Evolutionary conservation across 768 basidiomycete species (phyloP).

Genomic region (Pholiota conissans): DNA sequence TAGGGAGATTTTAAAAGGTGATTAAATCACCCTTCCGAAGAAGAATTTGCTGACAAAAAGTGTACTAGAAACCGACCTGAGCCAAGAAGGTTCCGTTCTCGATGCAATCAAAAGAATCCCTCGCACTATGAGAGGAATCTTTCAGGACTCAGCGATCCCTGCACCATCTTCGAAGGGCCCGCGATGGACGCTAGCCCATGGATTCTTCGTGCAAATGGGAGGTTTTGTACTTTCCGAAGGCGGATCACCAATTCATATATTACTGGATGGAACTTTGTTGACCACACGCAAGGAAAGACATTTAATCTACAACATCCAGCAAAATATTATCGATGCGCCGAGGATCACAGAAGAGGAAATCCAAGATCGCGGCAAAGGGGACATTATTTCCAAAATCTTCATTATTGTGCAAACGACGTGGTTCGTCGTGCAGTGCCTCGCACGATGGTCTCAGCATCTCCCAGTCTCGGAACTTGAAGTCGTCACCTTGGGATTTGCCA

Average conservation of each 20-base stretch:
- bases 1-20: neutral
- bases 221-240: constrained; percentile 24
- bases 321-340: constrained; percentile 13
- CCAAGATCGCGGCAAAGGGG: constrained; percentile 18
- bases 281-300: neutral
- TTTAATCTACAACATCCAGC: constrained; percentile 10
- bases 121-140: too few species aligned
- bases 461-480: constrained; percentile 34
- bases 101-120: too few species aligned
- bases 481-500: constrained; percentile 32
- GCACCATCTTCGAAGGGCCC: neutral
- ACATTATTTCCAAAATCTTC: constrained; percentile 31
- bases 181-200: constrained; percentile 14
- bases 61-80: too few species aligned
- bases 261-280: neutral
- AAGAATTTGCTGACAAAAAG: too few species aligned
- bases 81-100: too few species aligned
- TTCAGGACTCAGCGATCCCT: too few species aligned
- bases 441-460: constrained; percentile 21
- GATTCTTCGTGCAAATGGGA: constrained; percentile 20
- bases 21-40: neutral
- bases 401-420: constrained; percentile 32
- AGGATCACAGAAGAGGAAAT: constrained; percentile 17
- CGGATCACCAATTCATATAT: neutral
- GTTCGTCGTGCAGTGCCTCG: constrained; percentile 32